Conservation (phyloP, 1,284 basidiomycete genomes). For the Afroboletus lepidellus region DNA sequence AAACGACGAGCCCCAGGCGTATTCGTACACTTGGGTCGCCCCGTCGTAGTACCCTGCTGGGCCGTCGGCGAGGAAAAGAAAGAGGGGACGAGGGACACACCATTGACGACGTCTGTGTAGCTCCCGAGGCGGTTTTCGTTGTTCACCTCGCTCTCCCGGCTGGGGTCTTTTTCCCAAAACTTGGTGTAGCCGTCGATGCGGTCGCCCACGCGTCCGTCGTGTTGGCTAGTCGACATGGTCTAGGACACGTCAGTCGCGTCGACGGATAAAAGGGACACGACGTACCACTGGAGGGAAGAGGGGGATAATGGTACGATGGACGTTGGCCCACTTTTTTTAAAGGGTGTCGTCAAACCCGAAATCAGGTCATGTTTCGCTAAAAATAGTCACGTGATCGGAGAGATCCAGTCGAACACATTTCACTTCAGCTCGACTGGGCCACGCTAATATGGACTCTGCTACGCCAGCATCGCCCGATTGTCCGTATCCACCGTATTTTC, state of each 20-base stretch:
- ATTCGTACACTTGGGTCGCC: constrained; percentile 96
- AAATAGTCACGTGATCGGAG: constrained; percentile 7
- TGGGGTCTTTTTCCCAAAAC: constrained; percentile 90
- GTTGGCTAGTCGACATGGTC: constrained; percentile 17
- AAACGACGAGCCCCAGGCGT: constrained; percentile 92
- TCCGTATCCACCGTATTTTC: too few species aligned
- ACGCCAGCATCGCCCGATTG: too few species aligned
- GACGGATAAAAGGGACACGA: neutral
- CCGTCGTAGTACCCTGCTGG: constrained; percentile 89
- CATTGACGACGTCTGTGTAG: too few species aligned
- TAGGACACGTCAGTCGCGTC: neutral
- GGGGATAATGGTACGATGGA: neutral
- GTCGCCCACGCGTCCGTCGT: constrained; percentile 76
- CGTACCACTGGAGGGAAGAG: too few species aligned
- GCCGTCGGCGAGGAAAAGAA: neutral
- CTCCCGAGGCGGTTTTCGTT: constrained; percentile 76
- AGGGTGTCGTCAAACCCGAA: constrained; percentile 5
- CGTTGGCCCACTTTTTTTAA: constrained; percentile 16
- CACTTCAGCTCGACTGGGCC: neutral
- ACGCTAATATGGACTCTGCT: too few species aligned
- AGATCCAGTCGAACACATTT: neutral
- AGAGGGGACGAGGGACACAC: constrained; percentile 40
- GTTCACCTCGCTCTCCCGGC: constrained; percentile 68
- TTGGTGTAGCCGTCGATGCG: constrained; percentile 91
- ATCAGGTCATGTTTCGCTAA: constrained; percentile 20